Percentiles rank a stretch among this genome's conserved stretches.
Evolutionary conservation across 331 rosid genomes (phyloP).

Genomic region (Rosa hybrid): DNA sequence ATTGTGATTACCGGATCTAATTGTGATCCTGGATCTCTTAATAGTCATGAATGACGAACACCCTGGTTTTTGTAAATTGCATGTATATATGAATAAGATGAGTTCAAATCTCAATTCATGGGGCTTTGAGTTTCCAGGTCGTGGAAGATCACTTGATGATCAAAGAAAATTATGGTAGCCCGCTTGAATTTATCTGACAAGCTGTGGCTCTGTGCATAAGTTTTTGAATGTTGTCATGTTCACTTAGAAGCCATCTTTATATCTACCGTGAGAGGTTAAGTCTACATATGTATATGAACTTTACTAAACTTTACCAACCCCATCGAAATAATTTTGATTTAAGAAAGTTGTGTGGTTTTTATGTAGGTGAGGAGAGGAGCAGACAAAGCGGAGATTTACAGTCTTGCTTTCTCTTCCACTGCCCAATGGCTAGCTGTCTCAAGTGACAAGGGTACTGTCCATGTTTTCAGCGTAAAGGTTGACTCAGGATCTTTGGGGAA

Average conservation of each 20-base stretch:
- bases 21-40: too few species aligned
- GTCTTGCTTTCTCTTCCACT: slow-evolving; percentile 70
- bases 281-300: background rate
- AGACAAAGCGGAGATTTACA: slow-evolving; percentile 68
- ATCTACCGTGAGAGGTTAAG: background rate
- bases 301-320: background rate
- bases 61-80: background rate
- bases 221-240: background rate
- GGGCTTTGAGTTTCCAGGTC: background rate
- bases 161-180: background rate
- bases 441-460: slow-evolving; percentile 86
- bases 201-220: background rate
- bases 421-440: slow-evolving; percentile 86
- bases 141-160: background rate
- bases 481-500: slow-evolving; percentile 53
- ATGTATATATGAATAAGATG: background rate
- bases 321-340: background rate
- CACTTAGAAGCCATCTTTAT: background rate
- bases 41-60: too few species aligned
- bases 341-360: background rate
- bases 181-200: background rate
- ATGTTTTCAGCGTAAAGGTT: slow-evolving; percentile 61
- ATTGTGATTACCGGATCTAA: too few species aligned
- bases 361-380: slow-evolving; percentile 84
- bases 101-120: background rate